Percentiles rank a stretch among this genome's conserved stretches.
Evolutionary conservation across 352 stramenopile species (phyloP).

Genomic region (Phytopythium litorale): DNA sequence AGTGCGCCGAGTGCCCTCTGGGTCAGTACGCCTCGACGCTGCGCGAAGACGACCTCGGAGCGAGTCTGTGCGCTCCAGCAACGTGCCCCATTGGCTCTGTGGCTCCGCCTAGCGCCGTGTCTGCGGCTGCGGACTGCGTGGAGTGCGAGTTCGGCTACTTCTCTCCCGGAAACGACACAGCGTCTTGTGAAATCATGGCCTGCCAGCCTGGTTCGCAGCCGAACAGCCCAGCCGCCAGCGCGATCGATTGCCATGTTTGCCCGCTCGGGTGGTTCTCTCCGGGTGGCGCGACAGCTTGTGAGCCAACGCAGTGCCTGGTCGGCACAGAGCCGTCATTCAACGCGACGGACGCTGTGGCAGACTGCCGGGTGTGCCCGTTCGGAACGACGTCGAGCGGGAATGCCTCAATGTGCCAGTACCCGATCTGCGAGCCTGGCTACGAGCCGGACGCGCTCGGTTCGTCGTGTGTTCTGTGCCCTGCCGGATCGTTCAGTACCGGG

Average conservation of each 20-base stretch:
- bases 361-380: slow-evolving; percentile 25
- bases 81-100: slow-evolving; percentile 21
- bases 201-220: slow-evolving; percentile 27
- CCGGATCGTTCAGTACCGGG: slow-evolving; percentile 26
- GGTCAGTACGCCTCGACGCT: slow-evolving; percentile 20
- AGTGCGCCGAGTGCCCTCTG: slow-evolving; percentile 17
- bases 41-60: slow-evolving; percentile 17
- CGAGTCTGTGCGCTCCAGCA: slow-evolving; percentile 18
- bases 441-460: slow-evolving; percentile 31
- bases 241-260: slow-evolving; percentile 24
- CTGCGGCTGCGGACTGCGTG: slow-evolving; percentile 16
- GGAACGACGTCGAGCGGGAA: slow-evolving; percentile 33
- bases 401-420: slow-evolving; percentile 26
- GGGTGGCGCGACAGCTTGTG: slow-evolving; percentile 21
- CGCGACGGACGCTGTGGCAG: slow-evolving; percentile 21
- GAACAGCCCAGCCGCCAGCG: slow-evolving; percentile 14
- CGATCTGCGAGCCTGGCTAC: slow-evolving; percentile 32
- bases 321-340: slow-evolving; percentile 25
- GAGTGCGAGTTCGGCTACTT: slow-evolving; percentile 28
- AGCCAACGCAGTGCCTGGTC: slow-evolving; percentile 20
- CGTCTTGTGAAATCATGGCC: slow-evolving; percentile 26
- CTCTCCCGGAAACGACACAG: slow-evolving; percentile 16
- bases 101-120: slow-evolving; percentile 11
- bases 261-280: slow-evolving; percentile 29
- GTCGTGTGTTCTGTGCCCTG: slow-evolving; percentile 19